Evolutionary conservation across 129 eudicot genomes (phyloP).

Genomic region (Flaveria robusta): DNA sequence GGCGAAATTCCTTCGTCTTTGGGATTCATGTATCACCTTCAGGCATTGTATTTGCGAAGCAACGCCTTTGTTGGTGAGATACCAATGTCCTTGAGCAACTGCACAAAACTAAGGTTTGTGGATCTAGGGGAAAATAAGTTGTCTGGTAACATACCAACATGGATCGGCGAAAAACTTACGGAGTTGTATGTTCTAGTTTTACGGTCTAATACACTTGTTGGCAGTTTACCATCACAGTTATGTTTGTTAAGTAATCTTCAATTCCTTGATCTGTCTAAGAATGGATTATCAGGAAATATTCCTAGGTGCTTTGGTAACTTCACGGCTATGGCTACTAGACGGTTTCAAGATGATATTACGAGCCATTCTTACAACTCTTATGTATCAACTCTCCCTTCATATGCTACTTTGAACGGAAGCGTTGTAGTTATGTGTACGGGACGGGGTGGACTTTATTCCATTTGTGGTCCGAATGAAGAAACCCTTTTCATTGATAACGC

Average conservation of each 20-base stretch:
- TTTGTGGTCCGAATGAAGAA: not conserved
- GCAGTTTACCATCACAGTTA: slow-evolving; percentile 31
- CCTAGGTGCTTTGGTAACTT: slow-evolving; percentile 26
- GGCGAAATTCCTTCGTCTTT: slow-evolving; percentile 26
- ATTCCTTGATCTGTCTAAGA: slow-evolving; percentile 35
- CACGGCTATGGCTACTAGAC: slow-evolving; percentile 18
- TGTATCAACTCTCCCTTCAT: not conserved
- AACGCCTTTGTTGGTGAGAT: slow-evolving; percentile 34
- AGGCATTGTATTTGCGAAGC: slow-evolving; percentile 15
- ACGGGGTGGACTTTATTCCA: not conserved
- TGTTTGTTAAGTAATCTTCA: slow-evolving; percentile 19
- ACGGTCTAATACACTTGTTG: slow-evolving; percentile 24
- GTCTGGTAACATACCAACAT: slow-evolving; percentile 31
- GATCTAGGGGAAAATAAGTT: slow-evolving; percentile 31
- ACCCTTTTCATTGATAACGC: slow-evolving; percentile 18
- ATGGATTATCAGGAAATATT: slow-evolving; percentile 30
- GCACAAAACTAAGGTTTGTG: slow-evolving; percentile 18
- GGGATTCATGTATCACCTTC: not conserved
- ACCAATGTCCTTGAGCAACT: slow-evolving; percentile 25
- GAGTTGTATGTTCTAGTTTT: slow-evolving; percentile 20
- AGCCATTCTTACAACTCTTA: not conserved
- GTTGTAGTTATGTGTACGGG: not conserved
- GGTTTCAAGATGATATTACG: not conserved
- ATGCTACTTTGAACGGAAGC: not conserved
- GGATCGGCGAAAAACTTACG: slow-evolving; percentile 29